Conservation (phyloP, 345 rosid genomes). For the Lepidium didymum region DNA sequence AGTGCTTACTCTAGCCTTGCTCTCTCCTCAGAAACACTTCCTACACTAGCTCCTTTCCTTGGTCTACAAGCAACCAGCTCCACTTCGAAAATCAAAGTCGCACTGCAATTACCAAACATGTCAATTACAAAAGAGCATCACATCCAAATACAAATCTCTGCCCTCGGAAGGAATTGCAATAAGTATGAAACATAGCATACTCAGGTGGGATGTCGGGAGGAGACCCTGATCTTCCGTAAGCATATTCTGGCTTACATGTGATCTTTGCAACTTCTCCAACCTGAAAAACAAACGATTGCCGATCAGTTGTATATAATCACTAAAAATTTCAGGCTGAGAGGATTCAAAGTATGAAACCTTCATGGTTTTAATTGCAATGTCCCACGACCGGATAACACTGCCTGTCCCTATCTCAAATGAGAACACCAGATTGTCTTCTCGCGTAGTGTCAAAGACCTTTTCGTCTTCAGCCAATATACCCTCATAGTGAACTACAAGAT, state of each 20-base stretch:
- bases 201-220: slow-evolving; percentile 86
- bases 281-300: slow-evolving; percentile 32
- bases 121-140: not conserved
- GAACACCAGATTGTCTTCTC: slow-evolving; percentile 75
- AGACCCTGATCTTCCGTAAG: slow-evolving; percentile 83
- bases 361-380: slow-evolving; percentile 75
- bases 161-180: not conserved
- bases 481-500: slow-evolving; percentile 67
- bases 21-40: slow-evolving; percentile 70
- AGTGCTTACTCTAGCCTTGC: slow-evolving; percentile 83
- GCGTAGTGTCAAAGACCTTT: slow-evolving; percentile 84
- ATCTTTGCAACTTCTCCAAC: slow-evolving; percentile 95
- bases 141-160: not conserved
- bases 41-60: slow-evolving; percentile 64
- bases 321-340: not conserved
- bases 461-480: slow-evolving; percentile 77
- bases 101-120: slow-evolving; percentile 39
- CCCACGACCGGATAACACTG: slow-evolving; percentile 85
- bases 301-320: not conserved
- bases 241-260: slow-evolving; percentile 91
- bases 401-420: slow-evolving; percentile 88
- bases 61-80: slow-evolving; percentile 75
- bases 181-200: slow-evolving; percentile 34
- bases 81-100: slow-evolving; percentile 83
- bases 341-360: slow-evolving; percentile 43